A percentile compares a stretch with the other conserved stretches of the same genome.
phyloP scores from a whole-genome alignment of 345 rosid genomes.

The Salix dunnii region DNA sequence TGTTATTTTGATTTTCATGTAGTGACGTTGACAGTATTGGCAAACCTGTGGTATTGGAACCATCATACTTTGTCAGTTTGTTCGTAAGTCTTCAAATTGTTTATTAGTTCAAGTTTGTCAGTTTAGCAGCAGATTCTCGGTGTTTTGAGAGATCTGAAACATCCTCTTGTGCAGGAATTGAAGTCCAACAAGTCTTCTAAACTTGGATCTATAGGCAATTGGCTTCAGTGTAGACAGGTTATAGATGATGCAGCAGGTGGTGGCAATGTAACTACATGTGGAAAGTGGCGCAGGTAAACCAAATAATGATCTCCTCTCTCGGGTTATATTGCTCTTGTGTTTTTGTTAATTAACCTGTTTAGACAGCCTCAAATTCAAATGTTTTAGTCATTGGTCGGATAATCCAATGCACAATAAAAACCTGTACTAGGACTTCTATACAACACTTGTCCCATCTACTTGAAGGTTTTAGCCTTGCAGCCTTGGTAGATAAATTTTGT shows the following conservation, averaged over 20 bases:
- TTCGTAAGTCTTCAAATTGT: conserved; percentile 46
- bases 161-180: conserved; percentile 37
- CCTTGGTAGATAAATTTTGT: not conserved
- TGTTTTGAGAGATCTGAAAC: conserved; percentile 12
- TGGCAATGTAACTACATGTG: conserved; percentile 57
- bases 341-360: not conserved
- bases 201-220: conserved; percentile 52
- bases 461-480: not conserved
- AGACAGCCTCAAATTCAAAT: not conserved
- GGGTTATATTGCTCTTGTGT: conserved; percentile 1
- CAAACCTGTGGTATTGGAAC: conserved; percentile 23
- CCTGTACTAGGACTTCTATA: not conserved
- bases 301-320: conserved; percentile 7
- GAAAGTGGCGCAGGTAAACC: conserved; percentile 96
- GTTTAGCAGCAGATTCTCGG: not conserved
- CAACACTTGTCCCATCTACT: not conserved
- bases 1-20: conserved; percentile 26
- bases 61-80: conserved; percentile 24
- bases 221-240: conserved; percentile 84
- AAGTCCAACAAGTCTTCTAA: conserved; percentile 29
- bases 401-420: not conserved
- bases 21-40: conserved; percentile 52
- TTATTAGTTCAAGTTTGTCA: conserved; percentile 9
- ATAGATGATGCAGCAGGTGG: conserved; percentile 37
- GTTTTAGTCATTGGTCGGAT: not conserved